Conservation (phyloP, 768 basidiomycete species). For the Lentinula sp. region DNA sequence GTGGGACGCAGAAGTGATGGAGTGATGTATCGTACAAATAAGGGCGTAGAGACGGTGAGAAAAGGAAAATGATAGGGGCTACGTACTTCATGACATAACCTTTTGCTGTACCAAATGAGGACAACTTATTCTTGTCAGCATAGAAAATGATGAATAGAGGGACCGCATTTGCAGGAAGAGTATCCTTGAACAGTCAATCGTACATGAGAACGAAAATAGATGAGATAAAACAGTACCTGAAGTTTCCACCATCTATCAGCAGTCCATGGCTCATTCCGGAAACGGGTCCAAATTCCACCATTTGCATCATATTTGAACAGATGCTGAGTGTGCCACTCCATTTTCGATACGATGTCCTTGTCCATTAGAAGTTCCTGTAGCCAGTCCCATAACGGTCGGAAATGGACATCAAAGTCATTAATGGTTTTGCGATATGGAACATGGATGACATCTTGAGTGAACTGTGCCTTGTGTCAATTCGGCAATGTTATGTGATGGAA, state of each 20-base stretch:
- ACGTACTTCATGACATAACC: no score
- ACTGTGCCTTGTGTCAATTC: not conserved
- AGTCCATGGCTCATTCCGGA: conserved; percentile 32
- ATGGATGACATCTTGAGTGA: not conserved
- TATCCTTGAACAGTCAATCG: conserved; percentile 1
- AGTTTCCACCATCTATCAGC: conserved; percentile 28
- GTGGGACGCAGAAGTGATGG: no score
- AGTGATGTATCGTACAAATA: no score
- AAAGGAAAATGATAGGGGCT: no score
- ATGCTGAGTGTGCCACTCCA: conserved; percentile 23
- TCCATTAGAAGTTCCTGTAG: conserved; percentile 16
- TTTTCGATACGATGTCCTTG: conserved; percentile 12
- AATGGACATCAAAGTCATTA: conserved; percentile 8
- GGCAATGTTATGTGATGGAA: not conserved
- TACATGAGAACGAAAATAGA: not conserved
- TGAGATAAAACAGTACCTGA: conserved; percentile 18
- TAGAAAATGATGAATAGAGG: conserved; percentile 14
- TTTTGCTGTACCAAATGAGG: conserved; percentile 10
- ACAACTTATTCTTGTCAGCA: conserved; percentile 15
- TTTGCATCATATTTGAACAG: conserved; percentile 17
- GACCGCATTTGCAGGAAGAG: conserved; percentile 11
- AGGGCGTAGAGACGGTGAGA: no score
- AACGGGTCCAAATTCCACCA: conserved; percentile 15
- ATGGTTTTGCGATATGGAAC: not conserved
- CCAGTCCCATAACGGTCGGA: conserved; percentile 22